These are phyloP conservation scores for Acanthochlamys bracteata DNA, from an alignment of 106 monocot genomes.

Conservation along the genomic window DNA sequence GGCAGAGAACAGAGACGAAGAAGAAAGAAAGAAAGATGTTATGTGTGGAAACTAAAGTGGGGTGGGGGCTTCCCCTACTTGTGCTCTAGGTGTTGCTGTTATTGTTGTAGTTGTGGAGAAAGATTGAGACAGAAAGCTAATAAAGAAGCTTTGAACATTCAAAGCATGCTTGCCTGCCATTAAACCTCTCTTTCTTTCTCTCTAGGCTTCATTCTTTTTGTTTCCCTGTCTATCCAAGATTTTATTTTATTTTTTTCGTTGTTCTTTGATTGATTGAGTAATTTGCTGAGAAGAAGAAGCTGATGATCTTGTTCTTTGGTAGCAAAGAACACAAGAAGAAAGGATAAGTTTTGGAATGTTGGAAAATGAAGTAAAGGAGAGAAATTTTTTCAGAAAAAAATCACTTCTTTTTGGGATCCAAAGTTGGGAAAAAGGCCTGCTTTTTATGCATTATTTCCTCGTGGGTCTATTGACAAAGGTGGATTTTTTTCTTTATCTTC, in stretches of 20 bases:
- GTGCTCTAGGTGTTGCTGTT: too few species aligned
- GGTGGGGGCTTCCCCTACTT: not conserved
- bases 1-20: not conserved
- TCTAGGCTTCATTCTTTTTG: not conserved
- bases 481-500: too few species aligned
- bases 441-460: too few species aligned
- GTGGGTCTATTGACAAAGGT: too few species aligned
- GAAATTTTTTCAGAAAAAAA: too few species aligned
- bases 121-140: not conserved
- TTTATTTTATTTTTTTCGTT: not conserved
- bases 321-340: too few species aligned
- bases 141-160: not conserved
- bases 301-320: too few species aligned
- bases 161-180: constrained; percentile 3
- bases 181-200: not conserved
- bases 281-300: too few species aligned
- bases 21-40: not conserved
- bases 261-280: not conserved
- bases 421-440: too few species aligned
- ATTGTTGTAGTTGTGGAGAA: not conserved
- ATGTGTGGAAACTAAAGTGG: not conserved
- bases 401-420: too few species aligned
- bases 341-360: too few species aligned
- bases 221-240: not conserved
- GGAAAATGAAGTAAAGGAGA: too few species aligned